A percentile compares a stretch with the other conserved stretches of the same genome.
Conservation (phyloP, 1,139 yeast genomes). For the Yamadazyma kanchanaburiensis region DNA sequence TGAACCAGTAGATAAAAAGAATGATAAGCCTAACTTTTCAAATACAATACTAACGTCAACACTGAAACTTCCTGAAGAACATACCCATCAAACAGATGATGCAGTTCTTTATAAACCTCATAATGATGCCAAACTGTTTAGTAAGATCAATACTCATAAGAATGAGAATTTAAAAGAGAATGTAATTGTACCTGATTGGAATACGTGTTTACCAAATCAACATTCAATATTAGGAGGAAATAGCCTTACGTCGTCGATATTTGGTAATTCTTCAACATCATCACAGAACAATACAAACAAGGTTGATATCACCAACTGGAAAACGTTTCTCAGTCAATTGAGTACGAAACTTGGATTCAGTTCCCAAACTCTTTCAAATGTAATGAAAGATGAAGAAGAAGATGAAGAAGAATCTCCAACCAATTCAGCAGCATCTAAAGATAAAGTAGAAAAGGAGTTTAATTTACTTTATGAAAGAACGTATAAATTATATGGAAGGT, state of each 20-base stretch:
- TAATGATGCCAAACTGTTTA: conserved; percentile 38
- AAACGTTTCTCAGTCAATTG: conserved; percentile 32
- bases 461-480: conserved; percentile 37
- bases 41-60: conserved; percentile 33
- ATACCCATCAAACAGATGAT: conserved; percentile 24
- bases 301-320: conserved; percentile 37
- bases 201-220: conserved; percentile 34
- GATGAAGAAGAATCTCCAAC: conserved; percentile 6
- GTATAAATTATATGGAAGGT: conserved; percentile 39
- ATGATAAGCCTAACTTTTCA: conserved; percentile 10
- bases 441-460: conserved; percentile 32
- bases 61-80: conserved; percentile 20
- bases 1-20: too few species aligned
- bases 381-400: conserved; percentile 17
- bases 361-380: conserved; percentile 29
- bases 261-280: conserved; percentile 28
- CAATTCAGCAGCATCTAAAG: conserved; percentile 14
- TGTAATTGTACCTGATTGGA: conserved; percentile 45
- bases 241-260: conserved; percentile 15
- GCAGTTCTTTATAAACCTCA: conserved; percentile 49
- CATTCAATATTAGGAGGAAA: conserved; percentile 25
- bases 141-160: conserved; percentile 43
- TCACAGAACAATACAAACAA: conserved; percentile 14
- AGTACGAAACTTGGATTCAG: conserved; percentile 39
- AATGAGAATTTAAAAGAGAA: conserved; percentile 43